A percentile compares a stretch with the other conserved stretches of the same genome.
phyloP scores from a whole-genome alignment of 1,284 basidiomycete species.

The Leccinum subatratum region DNA sequence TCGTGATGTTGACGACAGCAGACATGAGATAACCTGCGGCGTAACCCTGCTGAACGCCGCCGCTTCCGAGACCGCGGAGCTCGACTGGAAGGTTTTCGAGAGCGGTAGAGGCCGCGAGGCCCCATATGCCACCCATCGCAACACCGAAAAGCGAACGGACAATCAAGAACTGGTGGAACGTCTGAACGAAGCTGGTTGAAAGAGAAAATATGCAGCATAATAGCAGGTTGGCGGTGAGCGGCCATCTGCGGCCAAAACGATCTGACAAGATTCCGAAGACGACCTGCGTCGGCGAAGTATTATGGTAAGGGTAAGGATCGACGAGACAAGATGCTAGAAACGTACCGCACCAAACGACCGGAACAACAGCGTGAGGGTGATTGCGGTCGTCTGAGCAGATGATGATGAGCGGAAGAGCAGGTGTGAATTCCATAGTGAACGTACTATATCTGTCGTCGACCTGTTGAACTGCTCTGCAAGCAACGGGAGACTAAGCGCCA shows the following conservation, averaged over 20 bases:
- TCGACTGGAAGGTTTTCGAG: constrained; percentile 90
- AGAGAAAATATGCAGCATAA: constrained; percentile 74
- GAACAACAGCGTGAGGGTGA: constrained; percentile 90
- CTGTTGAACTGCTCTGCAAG: constrained; percentile 55
- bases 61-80: constrained; percentile 82
- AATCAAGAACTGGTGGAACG: constrained; percentile 64
- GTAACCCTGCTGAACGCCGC: constrained; percentile 83
- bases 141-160: constrained; percentile 77
- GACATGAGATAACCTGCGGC: constrained; percentile 60
- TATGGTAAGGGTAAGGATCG: not conserved
- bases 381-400: constrained; percentile 62
- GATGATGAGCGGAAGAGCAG: constrained; percentile 1
- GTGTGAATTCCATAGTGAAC: constrained; percentile 22
- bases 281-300: constrained; percentile 35
- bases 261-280: constrained; percentile 82
- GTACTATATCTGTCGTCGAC: constrained; percentile 50
- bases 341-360: constrained; percentile 78
- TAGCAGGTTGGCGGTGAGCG: constrained; percentile 73
- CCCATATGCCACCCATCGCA: constrained; percentile 86
- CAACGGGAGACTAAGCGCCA: constrained; percentile 63
- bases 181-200: constrained; percentile 67
- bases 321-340: not conserved
- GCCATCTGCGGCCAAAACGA: constrained; percentile 90
- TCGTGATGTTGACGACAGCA: constrained; percentile 71
- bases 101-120: constrained; percentile 68